Evolutionary conservation across 176 grass and related monocot genomes (phyloP).

Genomic region (Chloris gayana): DNA sequence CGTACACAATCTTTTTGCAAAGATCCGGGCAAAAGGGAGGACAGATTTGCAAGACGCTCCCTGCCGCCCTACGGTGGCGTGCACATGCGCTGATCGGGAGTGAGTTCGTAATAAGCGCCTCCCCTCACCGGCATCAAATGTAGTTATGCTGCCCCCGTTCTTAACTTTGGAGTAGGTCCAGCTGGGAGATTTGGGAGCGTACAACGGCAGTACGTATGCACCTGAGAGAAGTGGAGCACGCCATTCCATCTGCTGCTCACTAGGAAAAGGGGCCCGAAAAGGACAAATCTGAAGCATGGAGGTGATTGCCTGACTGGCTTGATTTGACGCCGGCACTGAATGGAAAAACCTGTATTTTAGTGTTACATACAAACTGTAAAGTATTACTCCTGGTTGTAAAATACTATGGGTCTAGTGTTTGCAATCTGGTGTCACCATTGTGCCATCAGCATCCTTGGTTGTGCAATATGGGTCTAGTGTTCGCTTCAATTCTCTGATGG

Average conservation of each 20-base stretch:
- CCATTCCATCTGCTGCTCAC: constrained; percentile 20
- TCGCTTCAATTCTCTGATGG: not conserved
- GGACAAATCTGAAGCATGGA: constrained; percentile 21
- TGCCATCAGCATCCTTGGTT: not conserved
- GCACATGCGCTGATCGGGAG: constrained; percentile 42
- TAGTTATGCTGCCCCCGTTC: not conserved
- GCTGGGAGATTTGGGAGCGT: constrained; percentile 28
- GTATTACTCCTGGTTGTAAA: too few relatives aligned
- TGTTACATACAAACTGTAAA: not conserved
- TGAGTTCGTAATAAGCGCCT: not conserved
- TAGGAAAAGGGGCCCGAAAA: not conserved
- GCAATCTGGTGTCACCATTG: not conserved
- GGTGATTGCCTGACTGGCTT: constrained; percentile 9
- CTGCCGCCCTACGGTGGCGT: constrained; percentile 41
- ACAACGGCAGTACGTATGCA: constrained; percentile 23
- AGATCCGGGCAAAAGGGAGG: not conserved
- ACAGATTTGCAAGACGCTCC: constrained; percentile 27
- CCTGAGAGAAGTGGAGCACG: not conserved
- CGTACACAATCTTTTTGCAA: constrained; percentile 4
- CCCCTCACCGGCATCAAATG: not conserved
- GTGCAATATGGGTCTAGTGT: not conserved
- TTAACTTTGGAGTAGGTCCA: not conserved
- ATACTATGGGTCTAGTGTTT: too few relatives aligned
- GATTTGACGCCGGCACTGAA: constrained; percentile 37
- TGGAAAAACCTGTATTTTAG: not conserved